Evolutionary conservation across 768 basidiomycete species (phyloP), one percentile per base, ranked within the genome.

Genomic region (Lactarius tabidus): DNA sequence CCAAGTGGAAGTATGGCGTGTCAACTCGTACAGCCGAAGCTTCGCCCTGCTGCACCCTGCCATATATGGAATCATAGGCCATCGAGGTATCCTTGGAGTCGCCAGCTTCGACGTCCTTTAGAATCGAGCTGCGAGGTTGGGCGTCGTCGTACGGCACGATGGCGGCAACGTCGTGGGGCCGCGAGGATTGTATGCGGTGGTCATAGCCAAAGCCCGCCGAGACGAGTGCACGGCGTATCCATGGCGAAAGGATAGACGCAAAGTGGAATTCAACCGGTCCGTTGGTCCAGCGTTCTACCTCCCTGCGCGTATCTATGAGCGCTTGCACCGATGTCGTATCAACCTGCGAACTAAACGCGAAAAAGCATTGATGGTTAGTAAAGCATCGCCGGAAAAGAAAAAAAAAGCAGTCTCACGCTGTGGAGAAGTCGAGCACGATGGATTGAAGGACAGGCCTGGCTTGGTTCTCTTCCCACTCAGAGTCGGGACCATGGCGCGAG

Each of bases 311-410:
- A 74, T 99, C 97, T 63, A 97, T 88, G 53, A 99, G 81, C 38
- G 93, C 85, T 76, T 98, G 97, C 1, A 93, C 82, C 28, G 90
- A 89, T 1, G 97, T 98, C 8, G 91, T 92, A 71, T 99, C 97
- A 51, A 98, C 82, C 68, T 98, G 90, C 54, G 86, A 87, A 63
- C 90, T 92, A 74, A 18, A 56, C 38, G 6, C 43, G n/a, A 12
- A 60, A 18, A 23, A 36, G 60, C 7, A 53, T 66, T 28, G 60
- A 53, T 62, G 51, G 57, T 39, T 23, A 41, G 39, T 4, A n/a
- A n/a, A n/a, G n/a, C n/a, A n/a, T 41, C 20, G 43, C 12, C 2
- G 48, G 26, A 26, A 26, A 15, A 36, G n/a, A 17, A 31, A 26
- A 9, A 62, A 2, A 23, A 43, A 14, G 18, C 9, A 17, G 6